Percentiles rank a stretch among this genome's conserved stretches.
Evolutionary conservation across 192 early-diverging fungal species (phyloP).

Genomic region (Thamnidium elegans): DNA sequence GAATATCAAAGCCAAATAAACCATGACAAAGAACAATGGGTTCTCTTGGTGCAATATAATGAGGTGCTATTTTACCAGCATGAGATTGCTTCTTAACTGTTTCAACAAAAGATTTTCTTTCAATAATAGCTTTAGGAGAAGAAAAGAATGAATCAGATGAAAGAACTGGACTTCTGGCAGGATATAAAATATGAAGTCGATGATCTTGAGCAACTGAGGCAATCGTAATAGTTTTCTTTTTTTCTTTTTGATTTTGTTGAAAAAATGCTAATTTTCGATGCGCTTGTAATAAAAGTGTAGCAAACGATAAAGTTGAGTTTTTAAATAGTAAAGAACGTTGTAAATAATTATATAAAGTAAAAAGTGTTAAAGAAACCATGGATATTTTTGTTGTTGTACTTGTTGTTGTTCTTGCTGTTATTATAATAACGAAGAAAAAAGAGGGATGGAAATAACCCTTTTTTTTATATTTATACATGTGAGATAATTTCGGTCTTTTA

Average conservation of each 20-base stretch:
- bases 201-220: background rate
- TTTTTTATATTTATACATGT: too few relatives aligned
- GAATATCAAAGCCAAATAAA: conserved; percentile 89
- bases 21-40: conserved; percentile 90
- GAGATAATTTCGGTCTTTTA: background rate
- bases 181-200: conserved; percentile 5
- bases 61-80: conserved; percentile 46
- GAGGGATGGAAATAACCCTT: background rate
- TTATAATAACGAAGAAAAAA: conserved; percentile 10
- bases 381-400: background rate
- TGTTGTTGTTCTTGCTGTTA: too few relatives aligned
- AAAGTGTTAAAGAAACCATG: conserved; percentile 21
- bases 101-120: background rate
- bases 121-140: background rate
- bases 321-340: background rate
- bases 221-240: too few relatives aligned
- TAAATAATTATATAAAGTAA: conserved; percentile 17
- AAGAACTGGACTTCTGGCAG: background rate
- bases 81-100: background rate
- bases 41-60: conserved; percentile 69
- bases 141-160: conserved; percentile 3
- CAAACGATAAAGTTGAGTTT: background rate
- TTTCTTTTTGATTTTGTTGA: background rate
- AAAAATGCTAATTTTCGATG: conserved; percentile 6
- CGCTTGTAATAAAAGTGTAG: conserved; percentile 6